phyloP scores from a whole-genome alignment of 495 filamentous ascomycete genomes.

The Corynascus novoguineensis region DNA sequence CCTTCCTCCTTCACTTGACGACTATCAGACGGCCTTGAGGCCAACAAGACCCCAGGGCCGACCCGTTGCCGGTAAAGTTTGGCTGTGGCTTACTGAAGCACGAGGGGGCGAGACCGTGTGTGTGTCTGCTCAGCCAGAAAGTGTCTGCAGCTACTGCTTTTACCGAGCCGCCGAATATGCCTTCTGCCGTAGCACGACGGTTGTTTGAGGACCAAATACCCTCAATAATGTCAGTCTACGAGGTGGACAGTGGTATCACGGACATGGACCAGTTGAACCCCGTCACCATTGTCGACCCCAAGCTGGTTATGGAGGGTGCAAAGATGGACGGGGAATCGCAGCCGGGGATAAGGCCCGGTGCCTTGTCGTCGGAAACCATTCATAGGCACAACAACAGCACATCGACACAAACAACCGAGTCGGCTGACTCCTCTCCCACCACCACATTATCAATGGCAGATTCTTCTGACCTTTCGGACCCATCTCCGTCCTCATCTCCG shows the following conservation, averaged over 20 bases:
- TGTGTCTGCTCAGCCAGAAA: conserved; percentile 1
- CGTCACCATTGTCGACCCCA: conserved; percentile 42
- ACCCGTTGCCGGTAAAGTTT: conserved; percentile 16
- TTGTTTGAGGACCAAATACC: conserved; percentile 62
- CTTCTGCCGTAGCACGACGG: conserved; percentile 47
- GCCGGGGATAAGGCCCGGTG: conserved; percentile 32
- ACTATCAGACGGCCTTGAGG: conserved; percentile 18
- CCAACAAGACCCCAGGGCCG: conserved; percentile 22
- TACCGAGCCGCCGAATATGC: conserved; percentile 40
- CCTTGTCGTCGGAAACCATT: conserved; percentile 34
- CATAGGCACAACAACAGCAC: conserved; percentile 60
- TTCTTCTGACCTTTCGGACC: conserved; percentile 79
- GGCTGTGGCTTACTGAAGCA: conserved; percentile 24
- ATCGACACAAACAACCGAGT: conserved; percentile 78
- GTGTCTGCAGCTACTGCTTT: neutral
- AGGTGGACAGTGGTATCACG: conserved; percentile 39
- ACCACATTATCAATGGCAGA: conserved; percentile 93
- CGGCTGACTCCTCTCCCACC: conserved; percentile 89
- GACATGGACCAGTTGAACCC: conserved; percentile 39
- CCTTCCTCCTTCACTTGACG: too few species aligned
- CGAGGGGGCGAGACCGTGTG: conserved; percentile 12
- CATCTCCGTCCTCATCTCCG: conserved; percentile 84
- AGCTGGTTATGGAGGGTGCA: conserved; percentile 37
- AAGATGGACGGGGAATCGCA: conserved; percentile 26
- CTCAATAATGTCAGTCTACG: conserved; percentile 68